A percentile compares a stretch with the other conserved stretches of the same genome.
These are phyloP conservation scores for Epichloe brachyelytri DNA, from an alignment of 2,329 filamentous ascomycete species.

Conservation along the genomic window DNA sequence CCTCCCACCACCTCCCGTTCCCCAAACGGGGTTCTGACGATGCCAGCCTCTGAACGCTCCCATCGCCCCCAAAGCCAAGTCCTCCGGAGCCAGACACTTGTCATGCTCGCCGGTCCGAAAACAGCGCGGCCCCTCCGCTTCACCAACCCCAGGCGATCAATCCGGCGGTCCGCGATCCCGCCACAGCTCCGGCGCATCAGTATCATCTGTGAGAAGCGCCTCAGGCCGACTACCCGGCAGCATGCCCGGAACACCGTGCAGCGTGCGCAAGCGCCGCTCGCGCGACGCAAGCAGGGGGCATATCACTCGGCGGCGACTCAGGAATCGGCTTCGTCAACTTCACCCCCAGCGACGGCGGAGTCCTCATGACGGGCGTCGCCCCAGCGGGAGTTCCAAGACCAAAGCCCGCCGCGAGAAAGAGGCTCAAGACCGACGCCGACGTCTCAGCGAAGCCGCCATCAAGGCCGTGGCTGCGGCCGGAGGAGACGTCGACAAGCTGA, in stretches of 20 bases:
- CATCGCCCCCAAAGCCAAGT: conserved; percentile 39
- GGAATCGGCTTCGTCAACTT: conserved; percentile 72
- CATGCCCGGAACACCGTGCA: conserved; percentile 26
- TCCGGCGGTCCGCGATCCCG: conserved; percentile 17
- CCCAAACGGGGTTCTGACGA: conserved; percentile 4
- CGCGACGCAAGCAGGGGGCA: conserved; percentile 20
- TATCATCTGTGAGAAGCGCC: conserved; percentile 22
- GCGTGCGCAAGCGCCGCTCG: conserved; percentile 27
- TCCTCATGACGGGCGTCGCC: conserved; percentile 80
- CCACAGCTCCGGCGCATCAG: conserved; percentile 27
- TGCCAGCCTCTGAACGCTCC: conserved; percentile 21
- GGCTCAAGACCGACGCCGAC: conserved; percentile 60
- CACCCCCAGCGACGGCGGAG: conserved; percentile 63
- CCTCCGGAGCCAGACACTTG: conserved; percentile 38
- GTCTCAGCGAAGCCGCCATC: conserved; percentile 54
- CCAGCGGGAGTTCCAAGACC: conserved; percentile 83
- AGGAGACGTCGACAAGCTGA: conserved; percentile 46
- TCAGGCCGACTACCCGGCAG: conserved; percentile 21
- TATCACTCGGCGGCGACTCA: conserved; percentile 15
- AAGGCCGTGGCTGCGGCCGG: conserved; percentile 59
- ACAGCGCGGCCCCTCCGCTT: conserved; percentile 25
- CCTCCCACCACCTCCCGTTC: conserved; percentile 18
- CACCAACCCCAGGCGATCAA: conserved; percentile 24
- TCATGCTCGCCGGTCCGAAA: conserved; percentile 29
- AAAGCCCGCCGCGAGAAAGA: conserved; percentile 88